Evolutionary conservation across 352 stramenopile genomes (phyloP), one percentile per base, ranked within the genome.

Genomic region (Globisporangium spinosum): DNA sequence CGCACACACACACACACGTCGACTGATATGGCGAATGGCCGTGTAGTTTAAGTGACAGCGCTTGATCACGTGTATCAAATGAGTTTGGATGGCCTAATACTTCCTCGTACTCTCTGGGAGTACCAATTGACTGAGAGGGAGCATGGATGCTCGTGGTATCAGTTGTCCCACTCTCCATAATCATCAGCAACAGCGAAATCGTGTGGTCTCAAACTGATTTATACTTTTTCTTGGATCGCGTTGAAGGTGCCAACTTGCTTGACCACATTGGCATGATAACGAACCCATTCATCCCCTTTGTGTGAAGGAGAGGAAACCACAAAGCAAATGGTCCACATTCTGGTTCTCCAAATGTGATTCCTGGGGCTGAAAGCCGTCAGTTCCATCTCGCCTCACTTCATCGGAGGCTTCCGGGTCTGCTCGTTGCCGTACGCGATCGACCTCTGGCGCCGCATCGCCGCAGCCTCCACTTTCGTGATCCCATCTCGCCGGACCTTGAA

Each of bases 401-500:
- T 20, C 34, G 9, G 2, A n/a, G 32, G 17, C 34, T 60, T 67
- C 4, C 51, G 62, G 12, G 35, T 47, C n/a, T 62, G 62, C 62
- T 67, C 62, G 22, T 67, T 67, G 51, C 62, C 55, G 20, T 61
- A 67, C 13, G 62, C 35, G 51, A 59, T 53, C 22, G 62, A 60
- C 10, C 27, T 62, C 49, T 55, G 62, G 38, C 53, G 49, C n/a
- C 62, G 35, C 51, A 23, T 54, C 5, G 62, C 40, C 10, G 49
- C 35, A 17, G 51, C 34, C 1, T 45, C 51, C 12, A 12, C 25
- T 32, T 32, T 59, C 25, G 62, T 53, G 40, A 56, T 55, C 4
- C 59, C 60, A 10, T 67, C 66, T 29, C 59, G 38, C 3, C 51
- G 58, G 10, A 71, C 49, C 47, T 67, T 71, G 59, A 71, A 71